These are phyloP conservation scores for barrel medic (Medicago truncatula) DNA, from an alignment of 306 rosid species.

Conservation along the genomic window DNA sequence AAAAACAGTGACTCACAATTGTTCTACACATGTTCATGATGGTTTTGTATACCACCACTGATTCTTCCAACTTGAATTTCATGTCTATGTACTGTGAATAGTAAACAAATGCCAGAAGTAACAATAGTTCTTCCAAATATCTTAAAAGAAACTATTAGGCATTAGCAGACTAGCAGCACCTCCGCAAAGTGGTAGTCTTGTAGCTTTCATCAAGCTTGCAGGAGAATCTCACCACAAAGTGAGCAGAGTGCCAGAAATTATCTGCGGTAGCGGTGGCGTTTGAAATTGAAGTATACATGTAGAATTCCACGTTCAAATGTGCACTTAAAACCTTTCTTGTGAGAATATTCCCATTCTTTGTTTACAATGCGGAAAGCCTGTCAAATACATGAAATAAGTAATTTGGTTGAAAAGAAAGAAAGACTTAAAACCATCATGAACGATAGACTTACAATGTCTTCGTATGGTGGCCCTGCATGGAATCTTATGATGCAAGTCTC, in stretches of 20 bases:
- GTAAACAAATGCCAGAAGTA: not conserved
- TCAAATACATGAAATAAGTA: conserved; percentile 14
- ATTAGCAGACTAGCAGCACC: not conserved
- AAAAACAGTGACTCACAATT: not conserved
- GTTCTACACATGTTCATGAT: not conserved
- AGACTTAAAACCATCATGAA: not conserved
- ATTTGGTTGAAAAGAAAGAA: conserved; percentile 1
- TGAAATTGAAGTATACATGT: conserved; percentile 89
- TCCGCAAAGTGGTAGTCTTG: not conserved
- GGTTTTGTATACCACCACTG: not conserved
- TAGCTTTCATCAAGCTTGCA: not conserved
- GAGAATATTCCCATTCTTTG: conserved; percentile 96
- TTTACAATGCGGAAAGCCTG: conserved; percentile 93
- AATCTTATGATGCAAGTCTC: conserved; percentile 93
- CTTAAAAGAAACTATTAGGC: conserved; percentile 4
- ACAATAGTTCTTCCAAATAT: conserved; percentile 16
- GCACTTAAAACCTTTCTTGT: conserved; percentile 91
- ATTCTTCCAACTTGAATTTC: conserved; percentile 29
- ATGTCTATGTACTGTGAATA: conserved; percentile 6
- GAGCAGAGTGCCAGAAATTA: conserved; percentile 43
- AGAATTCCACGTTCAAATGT: conserved; percentile 90
- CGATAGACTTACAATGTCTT: conserved; percentile 75
- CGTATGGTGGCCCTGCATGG: conserved; percentile 96
- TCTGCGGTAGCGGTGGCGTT: conserved; percentile 83
- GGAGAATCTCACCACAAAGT: not conserved